Conservation (phyloP, 1,284 basidiomycete genomes). For the Sporisorium reilianum region DNA sequence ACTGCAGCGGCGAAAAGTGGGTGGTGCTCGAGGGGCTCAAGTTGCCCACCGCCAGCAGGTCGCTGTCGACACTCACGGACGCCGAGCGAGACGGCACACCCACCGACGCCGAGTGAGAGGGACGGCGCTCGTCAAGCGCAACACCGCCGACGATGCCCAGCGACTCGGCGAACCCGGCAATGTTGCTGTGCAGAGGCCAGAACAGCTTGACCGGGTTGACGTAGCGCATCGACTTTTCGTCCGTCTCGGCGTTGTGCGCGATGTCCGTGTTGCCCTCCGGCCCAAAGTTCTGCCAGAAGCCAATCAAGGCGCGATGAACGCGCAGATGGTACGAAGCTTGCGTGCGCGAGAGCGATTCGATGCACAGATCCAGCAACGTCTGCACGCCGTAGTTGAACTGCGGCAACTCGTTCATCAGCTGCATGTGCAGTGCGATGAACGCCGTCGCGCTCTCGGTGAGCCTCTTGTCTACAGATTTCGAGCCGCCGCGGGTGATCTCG, state of each 20-base stretch:
- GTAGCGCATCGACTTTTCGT: constrained; percentile 44
- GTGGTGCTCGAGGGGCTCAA: constrained; percentile 32
- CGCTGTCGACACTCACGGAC: constrained; percentile 34
- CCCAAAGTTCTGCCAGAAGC: constrained; percentile 44
- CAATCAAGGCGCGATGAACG: constrained; percentile 40
- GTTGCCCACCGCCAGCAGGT: constrained; percentile 15
- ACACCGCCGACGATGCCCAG: constrained; percentile 36
- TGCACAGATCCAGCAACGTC: constrained; percentile 67
- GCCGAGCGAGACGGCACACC: constrained; percentile 21
- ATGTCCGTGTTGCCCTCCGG: constrained; percentile 42
- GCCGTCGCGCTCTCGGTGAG: constrained; percentile 63
- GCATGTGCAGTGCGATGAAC: constrained; percentile 68
- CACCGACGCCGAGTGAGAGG: too few species aligned
- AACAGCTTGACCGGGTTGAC: constrained; percentile 55
- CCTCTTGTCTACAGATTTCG: constrained; percentile 50
- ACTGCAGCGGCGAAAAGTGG: constrained; percentile 42
- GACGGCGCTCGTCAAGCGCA: too few species aligned
- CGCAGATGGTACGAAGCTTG: constrained; percentile 65
- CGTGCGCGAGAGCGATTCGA: constrained; percentile 64
- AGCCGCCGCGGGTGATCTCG: constrained; percentile 28
- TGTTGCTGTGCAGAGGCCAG: constrained; percentile 49
- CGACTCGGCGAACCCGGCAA: constrained; percentile 39
- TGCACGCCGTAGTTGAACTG: constrained; percentile 68
- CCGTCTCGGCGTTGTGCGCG: constrained; percentile 31
- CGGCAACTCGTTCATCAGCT: constrained; percentile 70